A percentile compares a stretch with the other conserved stretches of the same genome.
These are phyloP conservation scores for Fusarium sp. DNA, from an alignment of 2,329 filamentous ascomycete genomes.

Conservation along the genomic window DNA sequence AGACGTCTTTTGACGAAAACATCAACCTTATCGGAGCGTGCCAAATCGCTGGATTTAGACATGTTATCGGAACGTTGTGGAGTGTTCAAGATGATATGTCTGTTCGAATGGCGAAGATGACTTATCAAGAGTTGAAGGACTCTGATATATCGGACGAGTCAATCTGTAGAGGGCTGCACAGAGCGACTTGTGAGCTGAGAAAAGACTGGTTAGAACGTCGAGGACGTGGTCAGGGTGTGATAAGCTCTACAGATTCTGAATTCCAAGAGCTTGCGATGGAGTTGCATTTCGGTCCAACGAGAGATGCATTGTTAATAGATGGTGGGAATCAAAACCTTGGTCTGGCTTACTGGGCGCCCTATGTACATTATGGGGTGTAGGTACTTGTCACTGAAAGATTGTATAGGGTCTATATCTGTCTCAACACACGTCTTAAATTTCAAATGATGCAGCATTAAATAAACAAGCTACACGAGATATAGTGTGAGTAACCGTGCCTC, in stretches of 20 bases:
- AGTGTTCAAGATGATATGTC: not conserved
- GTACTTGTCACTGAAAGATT: not conserved
- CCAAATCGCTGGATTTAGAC: not conserved
- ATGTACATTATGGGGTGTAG: constrained; percentile 4
- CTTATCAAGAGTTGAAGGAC: not conserved
- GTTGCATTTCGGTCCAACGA: not conserved
- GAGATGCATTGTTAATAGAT: not conserved
- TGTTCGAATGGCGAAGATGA: not conserved
- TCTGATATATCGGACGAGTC: not conserved
- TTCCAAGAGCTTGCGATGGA: not conserved
- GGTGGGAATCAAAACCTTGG: not conserved
- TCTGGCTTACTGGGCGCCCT: not conserved
- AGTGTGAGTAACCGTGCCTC: too few relatives aligned
- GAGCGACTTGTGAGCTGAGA: not conserved
- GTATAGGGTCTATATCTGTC: not conserved
- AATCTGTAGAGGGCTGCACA: not conserved
- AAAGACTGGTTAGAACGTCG: not conserved
- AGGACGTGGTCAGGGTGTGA: fast-evolving
- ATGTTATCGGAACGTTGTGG: not conserved
- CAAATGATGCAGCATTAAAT: too few relatives aligned
- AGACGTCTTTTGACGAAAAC: not conserved
- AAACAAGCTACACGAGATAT: too few relatives aligned
- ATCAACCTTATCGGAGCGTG: constrained; percentile 2
- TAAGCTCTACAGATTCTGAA: too few relatives aligned
- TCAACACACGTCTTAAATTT: too few relatives aligned